Evolutionary conservation across 1,284 basidiomycete genomes (phyloP), one percentile per base, ranked within the genome.

Genomic region (Leccinum insigne): DNA sequence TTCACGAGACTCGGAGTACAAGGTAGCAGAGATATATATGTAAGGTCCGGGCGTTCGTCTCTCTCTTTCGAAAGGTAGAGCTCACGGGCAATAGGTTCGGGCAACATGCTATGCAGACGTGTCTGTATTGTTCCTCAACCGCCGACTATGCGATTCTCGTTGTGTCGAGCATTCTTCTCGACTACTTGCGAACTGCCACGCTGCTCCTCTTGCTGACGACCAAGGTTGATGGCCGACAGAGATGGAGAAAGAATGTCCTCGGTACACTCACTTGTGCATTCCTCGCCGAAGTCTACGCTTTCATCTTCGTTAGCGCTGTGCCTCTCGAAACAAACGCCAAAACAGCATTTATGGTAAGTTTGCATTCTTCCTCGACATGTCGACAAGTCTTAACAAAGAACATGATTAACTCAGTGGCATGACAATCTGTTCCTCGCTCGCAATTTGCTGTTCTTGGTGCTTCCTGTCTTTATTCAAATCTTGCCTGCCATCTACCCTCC

Each of bases 141-240:
- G 74, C 82, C 21, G 88, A 91, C 67, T 91, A 85, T 72, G 82
- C 83, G 10, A 75, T 90, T 8, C 87, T 84, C 72, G 81, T 83
- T 4, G 72, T 89, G 29, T 83, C 89, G 1, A 75, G 78, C 4
- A 79, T 84, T 16, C 70, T 89, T 5, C 78, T 89, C 9, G 81
- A 84, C 29, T 92, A 92, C 71, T 76, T 90, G 64, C 81, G 82
- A 18, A 83, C 85, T 63, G 81, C 83, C 13, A 80, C 80, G 2
- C 71, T 90, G n/a, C 73, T 88, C 16, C 87, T 89, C 14, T 77
- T 86, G 62, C 64, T 84, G 29, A 84, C 84, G 3, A 71, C 78
- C 14, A 69, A 67, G 57, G 72, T 78, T 21, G 79, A 78, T 47
- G 77, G 75, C 10, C 77, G 79, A 35, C 84, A 85, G 58, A 79